Evolutionary conservation across 2,329 filamentous ascomycete species (phyloP), one percentile per base, ranked within the genome.

Genomic region (Xylariaceae sp.): DNA sequence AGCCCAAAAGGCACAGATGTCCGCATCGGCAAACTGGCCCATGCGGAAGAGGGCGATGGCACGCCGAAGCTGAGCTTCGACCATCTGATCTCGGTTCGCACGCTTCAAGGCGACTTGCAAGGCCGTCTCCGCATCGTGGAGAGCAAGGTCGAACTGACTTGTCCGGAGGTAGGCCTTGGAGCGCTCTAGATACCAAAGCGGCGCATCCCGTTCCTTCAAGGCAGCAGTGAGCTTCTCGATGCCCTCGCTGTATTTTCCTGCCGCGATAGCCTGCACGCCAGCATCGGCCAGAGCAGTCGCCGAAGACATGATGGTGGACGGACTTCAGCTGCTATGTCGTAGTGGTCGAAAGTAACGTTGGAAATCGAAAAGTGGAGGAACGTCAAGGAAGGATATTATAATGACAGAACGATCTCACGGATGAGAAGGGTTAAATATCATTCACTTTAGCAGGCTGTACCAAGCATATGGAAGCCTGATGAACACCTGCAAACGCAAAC

Each of bases 1-100:
- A 21, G 70, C 65, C 70, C 78, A 81, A 13, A 69, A 67, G 14
- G 89, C 78, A 47, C 89, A 77, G 50, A 79, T 75, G 42, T 81
- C 74, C 1, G 88, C 83, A 62, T 96, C 83, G 3, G 82, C 88
- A 52, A 80, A 87, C 37, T 77, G 73, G 23, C 76, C 77, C 28
- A 88, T 67, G 34, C 81, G 76, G 60, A 79, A 85, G 17, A 90
- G 70, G 9, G 83, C 75, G 9, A 94, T 77, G 4, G 78, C 85
- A 26, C 90, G 78, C 51, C 89, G 79, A 54, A 92, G 78, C 55
- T 96, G 87, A 2, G 86, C 83, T n/a, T 87, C 77, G 31, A 81
- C 72, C 60, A 96, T 87, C 19, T 84, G 73, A 48, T 87, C 78
- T 35, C 85, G 78, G 53, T 82, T 84, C 21, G 76, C 85, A 28